Evolutionary conservation across 768 basidiomycete species (phyloP).

Genomic region (Russula virescens): DNA sequence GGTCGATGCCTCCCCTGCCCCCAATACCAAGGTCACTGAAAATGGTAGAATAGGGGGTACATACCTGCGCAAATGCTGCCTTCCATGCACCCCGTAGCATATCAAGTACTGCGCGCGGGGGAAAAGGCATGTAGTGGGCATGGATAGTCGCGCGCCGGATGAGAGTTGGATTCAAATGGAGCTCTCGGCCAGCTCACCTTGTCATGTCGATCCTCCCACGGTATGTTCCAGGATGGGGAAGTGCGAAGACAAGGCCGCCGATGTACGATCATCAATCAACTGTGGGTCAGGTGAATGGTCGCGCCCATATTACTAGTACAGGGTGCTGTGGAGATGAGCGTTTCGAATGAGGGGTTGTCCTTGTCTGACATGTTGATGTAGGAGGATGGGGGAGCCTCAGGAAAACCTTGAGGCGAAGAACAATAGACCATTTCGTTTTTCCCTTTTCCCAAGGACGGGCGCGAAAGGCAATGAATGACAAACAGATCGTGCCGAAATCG

Average conservation of each 20-base stretch:
- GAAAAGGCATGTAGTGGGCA: slow-evolving; percentile 45
- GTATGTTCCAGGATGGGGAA: slow-evolving; percentile 48
- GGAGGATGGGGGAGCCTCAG: background rate
- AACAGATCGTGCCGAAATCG: slow-evolving; percentile 24
- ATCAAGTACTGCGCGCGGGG: too few relatives aligned
- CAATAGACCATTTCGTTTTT: background rate
- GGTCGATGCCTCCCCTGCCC: slow-evolving; percentile 51
- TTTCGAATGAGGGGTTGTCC: background rate
- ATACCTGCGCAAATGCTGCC: background rate
- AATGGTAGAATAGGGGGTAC: background rate
- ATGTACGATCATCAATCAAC: slow-evolving; percentile 1
- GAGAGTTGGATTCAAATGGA: slow-evolving; percentile 26
- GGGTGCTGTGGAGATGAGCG: background rate
- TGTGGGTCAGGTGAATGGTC: background rate
- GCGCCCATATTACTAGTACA: background rate
- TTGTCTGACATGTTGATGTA: background rate
- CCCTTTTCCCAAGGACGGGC: background rate
- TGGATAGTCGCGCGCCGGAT: slow-evolving; percentile 46
- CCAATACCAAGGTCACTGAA: slow-evolving; percentile 62
- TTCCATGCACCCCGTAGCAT: slow-evolving; percentile 29
- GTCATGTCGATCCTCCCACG: slow-evolving; percentile 58
- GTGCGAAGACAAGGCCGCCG: slow-evolving; percentile 45
- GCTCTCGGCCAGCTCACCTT: slow-evolving; percentile 55
- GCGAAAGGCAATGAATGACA: background rate
- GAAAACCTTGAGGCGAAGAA: background rate